A percentile compares a stretch with the other conserved stretches of the same genome.
phyloP scores from a whole-genome alignment of 108 stramenopile genomes.

The Cyclotella distinguenda region DNA sequence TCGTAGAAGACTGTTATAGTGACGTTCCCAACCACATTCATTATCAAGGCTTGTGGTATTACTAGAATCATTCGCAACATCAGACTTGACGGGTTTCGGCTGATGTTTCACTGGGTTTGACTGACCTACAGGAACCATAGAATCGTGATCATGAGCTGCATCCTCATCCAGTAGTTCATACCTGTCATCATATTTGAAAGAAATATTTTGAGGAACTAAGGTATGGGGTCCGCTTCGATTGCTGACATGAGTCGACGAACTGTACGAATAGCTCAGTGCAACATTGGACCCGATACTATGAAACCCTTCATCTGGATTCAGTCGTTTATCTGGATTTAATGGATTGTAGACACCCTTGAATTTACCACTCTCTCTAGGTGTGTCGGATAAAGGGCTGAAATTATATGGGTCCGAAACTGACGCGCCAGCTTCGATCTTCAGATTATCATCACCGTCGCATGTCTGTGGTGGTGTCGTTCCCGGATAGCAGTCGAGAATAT shows the following conservation, averaged over 20 bases:
- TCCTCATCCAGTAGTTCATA: too few relatives aligned
- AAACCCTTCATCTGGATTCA: slow-evolving; percentile 10
- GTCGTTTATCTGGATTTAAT: background rate
- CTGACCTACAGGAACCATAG: too few relatives aligned
- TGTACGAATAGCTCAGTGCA: background rate
- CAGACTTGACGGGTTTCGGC: background rate
- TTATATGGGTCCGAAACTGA: too few relatives aligned
- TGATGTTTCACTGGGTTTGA: too few relatives aligned
- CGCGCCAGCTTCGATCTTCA: background rate
- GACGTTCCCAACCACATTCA: slow-evolving; percentile 1
- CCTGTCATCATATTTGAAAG: too few relatives aligned
- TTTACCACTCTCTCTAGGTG: too few relatives aligned
- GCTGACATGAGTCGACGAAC: background rate
- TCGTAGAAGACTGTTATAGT: background rate
- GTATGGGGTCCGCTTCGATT: too few relatives aligned
- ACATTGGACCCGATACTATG: background rate
- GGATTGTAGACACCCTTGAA: too few relatives aligned
- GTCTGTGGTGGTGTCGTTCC: slow-evolving; percentile 8
- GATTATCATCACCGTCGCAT: background rate
- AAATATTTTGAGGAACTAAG: too few relatives aligned
- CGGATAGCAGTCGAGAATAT: background rate
- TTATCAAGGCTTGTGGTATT: background rate
- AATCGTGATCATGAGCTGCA: too few relatives aligned
- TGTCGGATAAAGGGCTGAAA: too few relatives aligned
- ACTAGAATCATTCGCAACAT: slow-evolving; percentile 8